Conservation (phyloP, 306 rosid genomes). For the Pyrus betulifolia region DNA sequence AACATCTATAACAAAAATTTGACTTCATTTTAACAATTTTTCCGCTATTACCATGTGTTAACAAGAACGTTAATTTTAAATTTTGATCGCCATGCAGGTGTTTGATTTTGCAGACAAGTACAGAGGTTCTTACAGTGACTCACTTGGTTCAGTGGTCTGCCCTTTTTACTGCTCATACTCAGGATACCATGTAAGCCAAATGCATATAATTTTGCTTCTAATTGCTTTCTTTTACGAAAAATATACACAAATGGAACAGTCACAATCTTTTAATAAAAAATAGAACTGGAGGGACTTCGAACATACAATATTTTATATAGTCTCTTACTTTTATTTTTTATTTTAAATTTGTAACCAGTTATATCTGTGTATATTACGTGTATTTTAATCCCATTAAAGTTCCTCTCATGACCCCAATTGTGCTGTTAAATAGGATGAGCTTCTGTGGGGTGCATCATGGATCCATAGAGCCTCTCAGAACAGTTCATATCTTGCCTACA, state of each 20-base stretch:
- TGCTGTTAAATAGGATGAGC: conserved; percentile 56
- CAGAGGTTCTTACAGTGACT: conserved; percentile 77
- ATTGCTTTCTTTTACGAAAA: neutral
- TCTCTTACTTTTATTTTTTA: too few relatives aligned
- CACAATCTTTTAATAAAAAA: too few relatives aligned
- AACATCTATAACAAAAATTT: neutral
- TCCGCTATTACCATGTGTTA: neutral
- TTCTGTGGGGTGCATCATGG: conserved; percentile 96
- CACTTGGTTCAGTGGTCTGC: conserved; percentile 62
- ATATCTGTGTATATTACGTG: too few relatives aligned
- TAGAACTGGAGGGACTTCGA: neutral
- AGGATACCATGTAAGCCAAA: conserved; percentile 60
- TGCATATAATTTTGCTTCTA: neutral
- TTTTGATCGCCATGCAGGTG: conserved; percentile 32
- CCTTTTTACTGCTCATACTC: conserved; percentile 94
- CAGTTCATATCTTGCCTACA: conserved; percentile 44
- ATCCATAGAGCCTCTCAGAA: conserved; percentile 61
- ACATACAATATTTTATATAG: neutral
- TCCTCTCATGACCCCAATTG: neutral
- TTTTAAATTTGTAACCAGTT: too few relatives aligned
- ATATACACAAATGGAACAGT: neutral
- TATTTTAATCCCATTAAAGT: neutral
- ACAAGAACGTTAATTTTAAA: neutral
- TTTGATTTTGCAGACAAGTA: conserved; percentile 73
- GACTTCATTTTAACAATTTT: neutral